A percentile compares a stretch with the other conserved stretches of the same genome.
These are phyloP conservation scores for Ganoderma resinaceum DNA, from an alignment of 1,284 basidiomycete species.

Conservation along the genomic window DNA sequence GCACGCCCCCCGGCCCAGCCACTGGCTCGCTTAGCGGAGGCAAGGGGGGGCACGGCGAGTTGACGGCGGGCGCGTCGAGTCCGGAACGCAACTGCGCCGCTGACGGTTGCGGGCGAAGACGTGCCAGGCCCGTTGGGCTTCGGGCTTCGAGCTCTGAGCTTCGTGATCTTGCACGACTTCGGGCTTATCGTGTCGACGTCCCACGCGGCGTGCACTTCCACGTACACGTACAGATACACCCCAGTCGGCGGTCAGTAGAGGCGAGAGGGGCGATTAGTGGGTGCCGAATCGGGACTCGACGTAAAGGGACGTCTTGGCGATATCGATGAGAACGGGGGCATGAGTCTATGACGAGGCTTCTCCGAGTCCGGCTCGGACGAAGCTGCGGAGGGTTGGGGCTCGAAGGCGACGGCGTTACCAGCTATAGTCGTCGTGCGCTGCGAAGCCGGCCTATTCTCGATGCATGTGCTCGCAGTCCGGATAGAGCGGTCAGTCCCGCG, in stretches of 20 bases:
- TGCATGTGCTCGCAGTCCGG: not conserved
- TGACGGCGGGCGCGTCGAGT: not conserved
- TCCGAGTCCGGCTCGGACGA: not conserved
- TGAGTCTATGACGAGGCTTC: not conserved
- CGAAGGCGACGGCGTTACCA: not conserved
- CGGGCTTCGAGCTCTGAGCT: not conserved
- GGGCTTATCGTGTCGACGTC: not conserved
- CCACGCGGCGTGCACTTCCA: not conserved
- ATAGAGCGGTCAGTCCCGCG: not conserved
- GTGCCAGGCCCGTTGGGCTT: not conserved
- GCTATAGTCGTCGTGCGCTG: not conserved
- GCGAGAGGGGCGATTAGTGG: not conserved
- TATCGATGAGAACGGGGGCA: not conserved
- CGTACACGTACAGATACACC: not conserved
- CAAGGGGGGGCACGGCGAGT: not conserved
- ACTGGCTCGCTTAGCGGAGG: not conserved
- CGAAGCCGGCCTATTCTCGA: conserved; percentile 1
- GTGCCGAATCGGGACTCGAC: not conserved
- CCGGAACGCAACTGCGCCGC: conserved; percentile 7
- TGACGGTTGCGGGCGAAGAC: not conserved
- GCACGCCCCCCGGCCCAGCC: not conserved
- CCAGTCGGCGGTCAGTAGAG: not conserved
- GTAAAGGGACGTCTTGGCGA: not conserved
- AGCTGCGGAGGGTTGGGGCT: not conserved
- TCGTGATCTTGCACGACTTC: not conserved